Base-by-base conservation (phyloP, 371 early-diverging fungal species). In the Mortierella sp. region DNA sequence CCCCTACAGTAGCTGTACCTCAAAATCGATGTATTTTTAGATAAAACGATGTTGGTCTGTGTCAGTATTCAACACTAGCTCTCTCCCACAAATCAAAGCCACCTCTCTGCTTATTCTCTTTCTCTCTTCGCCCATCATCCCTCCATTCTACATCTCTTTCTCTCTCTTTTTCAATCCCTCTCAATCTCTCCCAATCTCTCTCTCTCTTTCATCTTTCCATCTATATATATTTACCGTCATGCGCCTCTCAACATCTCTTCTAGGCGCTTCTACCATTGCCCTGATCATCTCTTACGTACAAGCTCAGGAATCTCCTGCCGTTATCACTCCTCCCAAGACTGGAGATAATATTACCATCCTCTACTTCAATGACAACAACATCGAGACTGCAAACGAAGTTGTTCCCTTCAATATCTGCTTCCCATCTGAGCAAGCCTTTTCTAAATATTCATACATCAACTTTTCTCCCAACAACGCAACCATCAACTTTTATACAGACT, bases 401-500 rank as follows among this genome's bases (percentile, higher is more conserved):
- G 67, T 55, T 29, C 37, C 49, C 31, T 73, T 66, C 68, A 70
- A 73, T 60, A 53, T 40, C 55, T 79, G 80, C 51, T 61, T 60
- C 23, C 54, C 73, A 17, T 69, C 74, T 9, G 74, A 79, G 53
- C 51, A 35, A 2, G 74, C 80, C 64, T 73, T 73, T 55, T 26
- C 34, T 13, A 43, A 53, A 26, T 79, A 79, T 57, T 73, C 80
- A 2, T 79, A 63, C 35, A 28, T 79, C 37, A 79, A 65, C 47
- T 43, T 79, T 43, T 61, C 57, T 9, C 81, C 81, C 57, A 70
- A 71, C 40, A 71, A 80, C 32, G 81, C 81, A 13, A 80, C 81
- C 64, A 71, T 80, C 63, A 80, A 80, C 68, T 80, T 80, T 65
- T 80, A 75, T 47, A 64, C 42, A 55, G 81, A 80, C 66, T 35